These are phyloP conservation scores for Collybiopsis luxurians DNA, from an alignment of 768 basidiomycete genomes.

Conservation along the genomic window DNA sequence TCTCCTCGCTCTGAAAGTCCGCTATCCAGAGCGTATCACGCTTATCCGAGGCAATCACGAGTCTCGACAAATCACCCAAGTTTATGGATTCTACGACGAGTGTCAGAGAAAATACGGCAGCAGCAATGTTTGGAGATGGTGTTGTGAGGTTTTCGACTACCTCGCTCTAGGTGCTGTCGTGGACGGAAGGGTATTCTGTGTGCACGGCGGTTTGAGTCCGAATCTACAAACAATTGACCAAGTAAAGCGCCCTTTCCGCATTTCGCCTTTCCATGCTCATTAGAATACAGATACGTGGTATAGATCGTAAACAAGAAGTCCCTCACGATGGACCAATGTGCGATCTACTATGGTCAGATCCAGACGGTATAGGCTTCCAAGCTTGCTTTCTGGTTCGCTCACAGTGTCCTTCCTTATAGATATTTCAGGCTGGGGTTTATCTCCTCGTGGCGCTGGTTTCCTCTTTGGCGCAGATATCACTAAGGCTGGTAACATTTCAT, in stretches of 20 bases:
- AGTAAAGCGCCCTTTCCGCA: constrained; percentile 13
- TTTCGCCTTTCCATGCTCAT: constrained; percentile 10
- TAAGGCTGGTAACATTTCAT: constrained; percentile 29
- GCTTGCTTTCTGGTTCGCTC: not conserved
- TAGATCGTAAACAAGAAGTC: constrained; percentile 96
- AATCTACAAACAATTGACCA: constrained; percentile 35
- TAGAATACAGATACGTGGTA: constrained; percentile 73
- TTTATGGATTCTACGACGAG: constrained; percentile 94
- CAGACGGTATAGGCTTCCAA: constrained; percentile 66
- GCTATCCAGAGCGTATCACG: constrained; percentile 96
- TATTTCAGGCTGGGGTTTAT: constrained; percentile 93
- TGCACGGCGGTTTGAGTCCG: constrained; percentile 77
- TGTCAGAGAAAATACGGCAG: constrained; percentile 95
- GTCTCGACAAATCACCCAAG: constrained; percentile 95
- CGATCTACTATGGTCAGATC: constrained; percentile 98
- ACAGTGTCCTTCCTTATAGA: constrained; percentile 40
- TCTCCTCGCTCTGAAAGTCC: constrained; percentile 91
- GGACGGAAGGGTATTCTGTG: constrained; percentile 71
- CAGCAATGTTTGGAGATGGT: constrained; percentile 96
- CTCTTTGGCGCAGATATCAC: constrained; percentile 93
- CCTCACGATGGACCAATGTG: constrained; percentile 99
- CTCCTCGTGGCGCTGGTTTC: constrained; percentile 96
- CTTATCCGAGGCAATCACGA: constrained; percentile 98
- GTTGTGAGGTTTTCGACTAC: constrained; percentile 98
- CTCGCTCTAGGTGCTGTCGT: constrained; percentile 92